phyloP scores from a whole-genome alignment of 2,329 filamentous ascomycete species.

The Xylariaceae sp. region DNA sequence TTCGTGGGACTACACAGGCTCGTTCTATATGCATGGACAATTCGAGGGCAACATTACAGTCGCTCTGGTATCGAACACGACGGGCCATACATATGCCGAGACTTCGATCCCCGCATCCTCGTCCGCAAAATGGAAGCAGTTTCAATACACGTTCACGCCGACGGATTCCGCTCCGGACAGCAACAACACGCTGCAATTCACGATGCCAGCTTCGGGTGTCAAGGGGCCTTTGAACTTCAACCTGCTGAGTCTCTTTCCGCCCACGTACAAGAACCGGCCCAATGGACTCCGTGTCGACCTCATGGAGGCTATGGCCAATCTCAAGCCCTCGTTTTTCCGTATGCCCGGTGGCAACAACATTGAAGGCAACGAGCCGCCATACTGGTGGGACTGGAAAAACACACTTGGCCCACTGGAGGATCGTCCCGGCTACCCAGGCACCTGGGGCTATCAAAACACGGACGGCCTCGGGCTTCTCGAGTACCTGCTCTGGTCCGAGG shows the following conservation, averaged over 20 bases:
- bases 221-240: conserved; percentile 40
- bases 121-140: too few relatives aligned
- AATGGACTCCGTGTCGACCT: conserved; percentile 53
- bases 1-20: conserved; percentile 42
- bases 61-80: conserved; percentile 37
- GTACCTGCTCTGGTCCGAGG: conserved; percentile 54
- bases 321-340: conserved; percentile 52
- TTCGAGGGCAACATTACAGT: conserved; percentile 41
- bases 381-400: conserved; percentile 45
- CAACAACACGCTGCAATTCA: conserved; percentile 50
- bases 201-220: conserved; percentile 9
- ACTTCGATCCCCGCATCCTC: too few relatives aligned
- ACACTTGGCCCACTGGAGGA: conserved; percentile 46
- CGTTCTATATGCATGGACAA: conserved; percentile 44
- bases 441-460: conserved; percentile 55
- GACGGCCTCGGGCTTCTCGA: conserved; percentile 56
- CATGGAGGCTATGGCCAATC: conserved; percentile 40
- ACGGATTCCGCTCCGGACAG: conserved; percentile 39
- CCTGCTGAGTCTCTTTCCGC: conserved; percentile 52
- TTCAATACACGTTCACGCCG: conserved; percentile 39
- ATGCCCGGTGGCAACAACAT: conserved; percentile 61
- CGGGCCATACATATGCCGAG: conserved; percentile 35
- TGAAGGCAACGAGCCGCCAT: conserved; percentile 35
- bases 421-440: conserved; percentile 47
- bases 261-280: conserved; percentile 48